Base-by-base conservation (phyloP, 78 protist genomes). In the Dictyostelium purpureum region DNA sequence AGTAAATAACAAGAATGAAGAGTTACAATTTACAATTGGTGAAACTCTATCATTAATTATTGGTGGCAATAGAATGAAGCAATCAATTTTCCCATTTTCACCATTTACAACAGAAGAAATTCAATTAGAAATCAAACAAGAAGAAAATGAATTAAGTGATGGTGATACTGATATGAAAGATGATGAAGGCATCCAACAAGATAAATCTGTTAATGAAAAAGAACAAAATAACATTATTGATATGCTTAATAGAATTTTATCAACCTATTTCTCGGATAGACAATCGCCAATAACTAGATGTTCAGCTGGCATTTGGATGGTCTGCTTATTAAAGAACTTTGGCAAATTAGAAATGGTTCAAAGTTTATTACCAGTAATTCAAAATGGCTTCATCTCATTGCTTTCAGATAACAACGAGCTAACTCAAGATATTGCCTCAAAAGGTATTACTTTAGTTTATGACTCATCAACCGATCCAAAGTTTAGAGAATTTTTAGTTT, bases 341-440 rank as follows among this genome's bases (percentile, higher is more conserved):
- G 92, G 92, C 35, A 37, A 43, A 37, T 28, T 71, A 71, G 5
- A 28, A 43, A 28, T 47, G 33, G 47, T 85, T 26, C 92, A 85
- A 73, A 10, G 49, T 19, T 38, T 73, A 52, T 59, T 94, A 24
- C 40, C 77, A 33, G 37, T 33, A 24, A 69, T 88, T 54, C 96
- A 94, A 75, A 71, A 59, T 57, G 96, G 95, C 12, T 94, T 94
- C 73, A 49, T 56, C 35, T 51, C 88, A 37, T 51, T 80, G 18
- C 45, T 94, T 1, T 24, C 93, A 2, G 96, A 94, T 38, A 73
- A 65, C 77, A 89, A 94, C 51, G 95, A 89, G 43, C 10, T 94
- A n/a, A 88, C 95, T 31, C 96, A 94, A 63, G 96, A 94, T 75
- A 75, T 83, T 35, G 95, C 95, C 12, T 73, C 89, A 6, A 80